phyloP scores from a whole-genome alignment of 106 monocot genomes.

The Triglochin maritima region DNA sequence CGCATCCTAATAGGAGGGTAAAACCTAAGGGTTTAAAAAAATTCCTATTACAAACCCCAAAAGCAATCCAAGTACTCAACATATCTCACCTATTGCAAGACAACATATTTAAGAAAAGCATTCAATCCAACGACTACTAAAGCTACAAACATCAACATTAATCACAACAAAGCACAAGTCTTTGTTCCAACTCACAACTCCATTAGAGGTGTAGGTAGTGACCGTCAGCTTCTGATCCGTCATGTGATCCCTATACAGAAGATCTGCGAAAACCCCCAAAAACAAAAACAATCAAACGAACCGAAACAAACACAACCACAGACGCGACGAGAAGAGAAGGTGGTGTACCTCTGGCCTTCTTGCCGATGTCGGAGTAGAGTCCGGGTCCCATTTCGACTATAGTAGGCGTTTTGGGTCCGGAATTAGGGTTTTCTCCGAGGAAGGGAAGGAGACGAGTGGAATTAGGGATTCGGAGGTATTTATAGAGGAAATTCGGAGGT shows the following conservation, averaged over 20 bases:
- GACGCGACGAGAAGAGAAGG: not conserved
- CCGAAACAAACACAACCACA: not conserved
- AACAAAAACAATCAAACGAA: not conserved
- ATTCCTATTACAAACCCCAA: too few species aligned
- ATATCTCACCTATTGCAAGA: too few species aligned
- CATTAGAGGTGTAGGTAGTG: slow-evolving; percentile 45
- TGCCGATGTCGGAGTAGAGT: too few species aligned
- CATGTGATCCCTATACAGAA: slow-evolving; percentile 53
- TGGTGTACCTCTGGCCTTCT: not conserved
- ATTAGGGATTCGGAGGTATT: not conserved
- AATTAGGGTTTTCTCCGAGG: not conserved
- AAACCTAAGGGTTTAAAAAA: too few species aligned
- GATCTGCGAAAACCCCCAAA: slow-evolving; percentile 26
- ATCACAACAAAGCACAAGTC: too few species aligned
- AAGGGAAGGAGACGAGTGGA: not conserved
- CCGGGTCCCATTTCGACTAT: not conserved
- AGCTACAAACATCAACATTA: too few species aligned
- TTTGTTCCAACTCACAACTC: slow-evolving; percentile 37
- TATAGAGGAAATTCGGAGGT: not conserved
- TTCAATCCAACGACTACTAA: too few species aligned
- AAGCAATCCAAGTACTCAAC: too few species aligned
- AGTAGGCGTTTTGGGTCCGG: too few species aligned
- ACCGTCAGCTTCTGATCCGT: slow-evolving; percentile 67
- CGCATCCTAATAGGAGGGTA: too few species aligned
- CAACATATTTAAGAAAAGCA: too few species aligned